Conservation (phyloP, 371 early-diverging fungal genomes). For the Mortierella sp. region DNA sequence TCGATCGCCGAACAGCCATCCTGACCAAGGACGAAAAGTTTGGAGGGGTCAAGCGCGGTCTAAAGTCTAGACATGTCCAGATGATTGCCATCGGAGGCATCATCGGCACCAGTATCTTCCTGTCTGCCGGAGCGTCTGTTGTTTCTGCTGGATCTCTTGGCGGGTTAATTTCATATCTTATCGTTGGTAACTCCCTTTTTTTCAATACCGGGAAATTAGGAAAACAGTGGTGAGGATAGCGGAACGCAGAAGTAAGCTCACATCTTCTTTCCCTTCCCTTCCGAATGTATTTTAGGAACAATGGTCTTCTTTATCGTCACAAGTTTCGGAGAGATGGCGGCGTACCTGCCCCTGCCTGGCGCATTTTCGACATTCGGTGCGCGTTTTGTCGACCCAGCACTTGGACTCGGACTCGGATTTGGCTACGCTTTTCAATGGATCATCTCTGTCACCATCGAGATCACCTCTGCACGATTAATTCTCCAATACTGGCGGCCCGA, state of each 20-base stretch:
- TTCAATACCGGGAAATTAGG: neutral
- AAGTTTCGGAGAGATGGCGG: slow-evolving; percentile 90
- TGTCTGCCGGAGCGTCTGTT: slow-evolving; percentile 87
- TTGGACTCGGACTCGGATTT: slow-evolving; percentile 89
- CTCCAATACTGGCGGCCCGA: slow-evolving; percentile 82
- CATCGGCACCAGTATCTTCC: slow-evolving; percentile 85
- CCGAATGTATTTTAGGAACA: slow-evolving; percentile 10
- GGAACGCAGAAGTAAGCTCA: neutral
- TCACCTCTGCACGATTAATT: slow-evolving; percentile 75
- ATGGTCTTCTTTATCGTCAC: slow-evolving; percentile 90
- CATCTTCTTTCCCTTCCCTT: neutral
- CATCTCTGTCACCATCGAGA: slow-evolving; percentile 84
- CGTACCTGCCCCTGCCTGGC: slow-evolving; percentile 86
- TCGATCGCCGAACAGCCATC: neutral
- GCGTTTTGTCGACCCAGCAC: slow-evolving; percentile 87
- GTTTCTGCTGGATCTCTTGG: slow-evolving; percentile 86
- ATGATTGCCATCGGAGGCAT: slow-evolving; percentile 56
- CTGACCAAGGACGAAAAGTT: slow-evolving; percentile 31
- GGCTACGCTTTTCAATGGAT: slow-evolving; percentile 86
- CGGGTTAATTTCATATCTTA: slow-evolving; percentile 78
- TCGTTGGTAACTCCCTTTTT: slow-evolving; percentile 67
- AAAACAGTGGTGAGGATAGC: neutral
- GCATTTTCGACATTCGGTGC: slow-evolving; percentile 87
- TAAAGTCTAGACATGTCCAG: slow-evolving; percentile 53
- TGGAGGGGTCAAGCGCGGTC: slow-evolving; percentile 46